Evolutionary conservation across 2,329 filamentous ascomycete genomes (phyloP).

Genomic region (Talaromyces piceae): DNA sequence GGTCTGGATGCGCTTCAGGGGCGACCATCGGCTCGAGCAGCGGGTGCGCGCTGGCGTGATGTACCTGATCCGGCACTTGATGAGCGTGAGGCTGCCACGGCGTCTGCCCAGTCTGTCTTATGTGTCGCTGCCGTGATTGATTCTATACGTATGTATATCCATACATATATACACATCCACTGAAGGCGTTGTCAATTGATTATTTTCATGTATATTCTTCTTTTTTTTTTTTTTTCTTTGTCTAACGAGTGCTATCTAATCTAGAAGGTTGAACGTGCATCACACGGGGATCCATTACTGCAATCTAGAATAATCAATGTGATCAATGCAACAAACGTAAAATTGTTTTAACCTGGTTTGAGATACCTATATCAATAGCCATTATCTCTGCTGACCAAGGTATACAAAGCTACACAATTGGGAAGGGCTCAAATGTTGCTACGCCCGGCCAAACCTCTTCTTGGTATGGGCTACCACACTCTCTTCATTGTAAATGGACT

Average conservation of each 20-base stretch:
- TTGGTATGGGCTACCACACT: constrained; percentile 36
- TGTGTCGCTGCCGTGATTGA: constrained; percentile 1
- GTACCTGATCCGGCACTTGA: constrained; percentile 26
- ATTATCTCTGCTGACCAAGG: no score
- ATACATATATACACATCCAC: no score
- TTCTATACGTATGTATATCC: not conserved
- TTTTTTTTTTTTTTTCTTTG: not conserved
- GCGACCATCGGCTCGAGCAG: constrained; percentile 36
- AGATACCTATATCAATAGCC: no score
- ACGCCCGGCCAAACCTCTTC: constrained; percentile 27
- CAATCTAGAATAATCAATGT: no score
- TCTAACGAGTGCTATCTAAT: not conserved
- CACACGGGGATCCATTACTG: no score
- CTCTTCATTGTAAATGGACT: constrained; percentile 53
- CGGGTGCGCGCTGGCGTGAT: constrained; percentile 27
- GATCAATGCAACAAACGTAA: no score
- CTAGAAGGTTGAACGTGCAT: no score
- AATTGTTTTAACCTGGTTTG: no score
- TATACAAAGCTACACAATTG: no score
- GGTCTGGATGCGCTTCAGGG: constrained; percentile 35
- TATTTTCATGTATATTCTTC: not conserved
- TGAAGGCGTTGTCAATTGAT: no score
- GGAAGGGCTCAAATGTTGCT: no score
- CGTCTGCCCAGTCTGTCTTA: constrained; percentile 1
- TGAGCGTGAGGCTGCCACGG: constrained; percentile 2